These are phyloP conservation scores for Saccharomycopsis selenospora DNA, from an alignment of 805 yeast genomes.

Conservation along the genomic window DNA sequence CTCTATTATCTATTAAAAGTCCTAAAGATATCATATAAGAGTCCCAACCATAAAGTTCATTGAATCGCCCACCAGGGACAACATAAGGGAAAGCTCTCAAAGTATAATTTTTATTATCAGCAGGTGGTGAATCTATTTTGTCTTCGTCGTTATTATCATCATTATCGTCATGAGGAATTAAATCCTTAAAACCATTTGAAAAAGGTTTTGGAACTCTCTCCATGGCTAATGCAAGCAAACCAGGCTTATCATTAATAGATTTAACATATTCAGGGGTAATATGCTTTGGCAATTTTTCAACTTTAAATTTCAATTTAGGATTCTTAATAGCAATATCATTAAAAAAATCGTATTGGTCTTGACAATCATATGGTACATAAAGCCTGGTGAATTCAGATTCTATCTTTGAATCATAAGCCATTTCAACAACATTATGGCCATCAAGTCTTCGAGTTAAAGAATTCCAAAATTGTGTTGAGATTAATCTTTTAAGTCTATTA, in stretches of 20 bases:
- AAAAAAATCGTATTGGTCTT: conserved; percentile 69
- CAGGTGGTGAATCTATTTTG: not conserved
- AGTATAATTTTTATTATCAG: conserved; percentile 23
- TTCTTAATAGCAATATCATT: conserved; percentile 41
- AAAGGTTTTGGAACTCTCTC: conserved; percentile 43
- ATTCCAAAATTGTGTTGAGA: conserved; percentile 74
- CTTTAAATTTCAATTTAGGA: conserved; percentile 57
- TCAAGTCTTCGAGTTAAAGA: conserved; percentile 66
- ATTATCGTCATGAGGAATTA: not conserved
- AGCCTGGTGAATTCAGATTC: conserved; percentile 62
- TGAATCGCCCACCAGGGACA: conserved; percentile 96
- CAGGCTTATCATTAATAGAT: conserved; percentile 76
- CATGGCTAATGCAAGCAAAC: conserved; percentile 76
- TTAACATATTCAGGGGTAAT: conserved; percentile 74
- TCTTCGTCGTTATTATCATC: conserved; percentile 1
- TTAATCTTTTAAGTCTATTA: conserved; percentile 62
- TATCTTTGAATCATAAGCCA: conserved; percentile 76
- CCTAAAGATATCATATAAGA: conserved; percentile 90
- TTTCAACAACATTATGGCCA: conserved; percentile 49
- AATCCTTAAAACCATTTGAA: conserved; percentile 30
- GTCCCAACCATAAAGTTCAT: conserved; percentile 98
- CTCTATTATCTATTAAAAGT: conserved; percentile 54
- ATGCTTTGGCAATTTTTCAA: conserved; percentile 65
- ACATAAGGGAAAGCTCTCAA: conserved; percentile 74
- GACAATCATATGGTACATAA: conserved; percentile 63